phyloP scores from a whole-genome alignment of 2,329 filamentous ascomycete species.

The Trichoderma sp. region DNA sequence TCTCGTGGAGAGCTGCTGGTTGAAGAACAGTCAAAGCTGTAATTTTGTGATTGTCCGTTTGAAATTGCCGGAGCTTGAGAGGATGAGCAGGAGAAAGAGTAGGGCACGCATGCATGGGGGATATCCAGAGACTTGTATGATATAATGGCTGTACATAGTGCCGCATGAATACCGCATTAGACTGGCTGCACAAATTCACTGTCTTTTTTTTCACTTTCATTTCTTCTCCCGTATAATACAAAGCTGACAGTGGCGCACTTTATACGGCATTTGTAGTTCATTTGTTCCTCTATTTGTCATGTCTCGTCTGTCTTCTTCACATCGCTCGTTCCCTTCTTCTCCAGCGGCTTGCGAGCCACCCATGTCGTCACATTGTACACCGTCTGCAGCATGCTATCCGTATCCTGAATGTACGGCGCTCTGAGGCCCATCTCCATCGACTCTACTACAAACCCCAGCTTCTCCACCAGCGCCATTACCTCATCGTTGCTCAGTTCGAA shows the following conservation, averaged over 20 bases:
- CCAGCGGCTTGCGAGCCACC: constrained; percentile 70
- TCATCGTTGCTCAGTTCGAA: constrained; percentile 91
- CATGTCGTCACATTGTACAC: constrained; percentile 79
- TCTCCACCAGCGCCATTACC: constrained; percentile 70
- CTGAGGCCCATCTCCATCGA: constrained; percentile 57
- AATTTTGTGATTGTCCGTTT: constrained; percentile 15
- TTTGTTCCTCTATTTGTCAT: background rate
- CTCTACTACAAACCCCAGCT: constrained; percentile 74
- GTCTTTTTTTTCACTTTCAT: background rate
- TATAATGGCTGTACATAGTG: background rate
- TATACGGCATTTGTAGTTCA: background rate
- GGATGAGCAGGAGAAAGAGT: background rate
- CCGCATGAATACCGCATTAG: background rate
- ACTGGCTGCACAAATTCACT: background rate
- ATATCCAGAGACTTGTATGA: background rate
- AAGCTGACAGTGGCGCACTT: background rate
- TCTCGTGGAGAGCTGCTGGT: constrained; percentile 43
- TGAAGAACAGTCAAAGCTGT: constrained; percentile 42
- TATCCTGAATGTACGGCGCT: constrained; percentile 85
- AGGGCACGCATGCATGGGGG: background rate
- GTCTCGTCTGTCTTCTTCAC: background rate
- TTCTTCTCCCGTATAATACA: background rate
- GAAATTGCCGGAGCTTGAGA: background rate
- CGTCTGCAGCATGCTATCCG: constrained; percentile 80
- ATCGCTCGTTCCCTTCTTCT: background rate